Evolutionary conservation across 1,284 basidiomycete genomes (phyloP), one percentile per base, ranked within the genome.

Genomic region (Heliocybe sulcata): DNA sequence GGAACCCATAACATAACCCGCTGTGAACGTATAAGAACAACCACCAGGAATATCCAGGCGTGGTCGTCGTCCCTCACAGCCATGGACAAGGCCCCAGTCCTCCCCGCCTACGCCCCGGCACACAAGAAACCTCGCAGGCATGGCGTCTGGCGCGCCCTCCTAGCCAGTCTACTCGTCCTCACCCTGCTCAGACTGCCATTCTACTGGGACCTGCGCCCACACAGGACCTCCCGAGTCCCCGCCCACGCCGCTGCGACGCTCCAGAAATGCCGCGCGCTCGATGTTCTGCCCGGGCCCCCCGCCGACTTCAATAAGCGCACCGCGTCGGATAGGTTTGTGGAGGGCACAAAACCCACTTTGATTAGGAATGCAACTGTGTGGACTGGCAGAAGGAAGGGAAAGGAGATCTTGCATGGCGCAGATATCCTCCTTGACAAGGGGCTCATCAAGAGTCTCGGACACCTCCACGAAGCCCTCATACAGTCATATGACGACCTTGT

Each of bases 321-420:
- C 6, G 67, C 66, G 33, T 91, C 85, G 3, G 91, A 94, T 64
- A 74, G 92, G 42, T 90, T 80, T 61, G 89, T 86, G 54, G 67
- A 70, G 4, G 85, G 83, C 2, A 87, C 86, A 0, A 77, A 76
- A 38, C 71, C 84, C 2, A 83, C 84, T 6, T 73, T 87, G 61
- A 85, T 95, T 61, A 77, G 77, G 65, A 93, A 95, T 66, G 90
- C 83, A 1, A 84, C 82, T 0, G 77, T 96, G 19, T 91, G 92
- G 78, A 92, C 89, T 0, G 91, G 91, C 19, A 79, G 77, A 48
- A 69, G 82, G 33, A 80, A 84, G 52, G 85, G 84, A 3, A 79
- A 77, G 19, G 81, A 87, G 60, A 70, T 89, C 35, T 66, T 90
- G 19, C 69, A 77, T 26, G 86, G 82, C 3, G 82, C n/a, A n/a